A percentile compares a stretch with the other conserved stretches of the same genome.
Conservation (phyloP, 192 early-diverging fungal species). For the Coemansia sp. region DNA sequence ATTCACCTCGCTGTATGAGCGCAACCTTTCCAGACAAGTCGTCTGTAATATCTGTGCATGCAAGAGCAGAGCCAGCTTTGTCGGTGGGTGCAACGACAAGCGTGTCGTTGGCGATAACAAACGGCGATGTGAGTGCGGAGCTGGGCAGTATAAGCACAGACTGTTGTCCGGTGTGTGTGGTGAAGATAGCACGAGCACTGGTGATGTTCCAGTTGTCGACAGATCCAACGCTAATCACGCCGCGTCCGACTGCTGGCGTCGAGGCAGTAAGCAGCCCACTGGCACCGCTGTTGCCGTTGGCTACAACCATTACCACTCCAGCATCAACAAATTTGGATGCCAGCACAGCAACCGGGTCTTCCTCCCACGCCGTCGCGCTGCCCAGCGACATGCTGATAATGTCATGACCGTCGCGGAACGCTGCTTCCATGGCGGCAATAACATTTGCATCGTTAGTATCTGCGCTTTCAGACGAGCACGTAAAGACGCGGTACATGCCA, state of each 20-base stretch:
- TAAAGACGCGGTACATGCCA: slow-evolving; percentile 66
- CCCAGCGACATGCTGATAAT: slow-evolving; percentile 71
- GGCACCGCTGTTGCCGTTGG: slow-evolving; percentile 75
- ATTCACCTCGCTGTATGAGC: slow-evolving; percentile 51
- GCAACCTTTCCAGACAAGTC: slow-evolving; percentile 44
- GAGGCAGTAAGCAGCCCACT: slow-evolving; percentile 58
- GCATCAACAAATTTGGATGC: slow-evolving; percentile 44
- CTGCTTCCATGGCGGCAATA: slow-evolving; percentile 59
- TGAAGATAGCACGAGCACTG: slow-evolving; percentile 13
- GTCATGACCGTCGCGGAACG: slow-evolving; percentile 50
- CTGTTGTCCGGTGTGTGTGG: slow-evolving; percentile 1
- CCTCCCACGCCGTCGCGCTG: slow-evolving; percentile 53
- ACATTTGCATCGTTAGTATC: slow-evolving; percentile 55
- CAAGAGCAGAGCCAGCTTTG: neutral
- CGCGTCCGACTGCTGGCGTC: slow-evolving; percentile 52
- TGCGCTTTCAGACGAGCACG: slow-evolving; percentile 49
- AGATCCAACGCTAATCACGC: slow-evolving; percentile 64
- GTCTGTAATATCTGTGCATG: neutral
- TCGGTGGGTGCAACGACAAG: slow-evolving; percentile 12
- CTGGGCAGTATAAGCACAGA: neutral
- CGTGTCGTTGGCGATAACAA: neutral
- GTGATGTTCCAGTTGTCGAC: slow-evolving; percentile 52
- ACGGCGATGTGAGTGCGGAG: neutral
- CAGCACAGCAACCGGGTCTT: slow-evolving; percentile 53
- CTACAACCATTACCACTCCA: slow-evolving; percentile 64